These are phyloP conservation scores for Gastrolobium villosum DNA, from an alignment of 306 rosid genomes.

Conservation along the genomic window DNA sequence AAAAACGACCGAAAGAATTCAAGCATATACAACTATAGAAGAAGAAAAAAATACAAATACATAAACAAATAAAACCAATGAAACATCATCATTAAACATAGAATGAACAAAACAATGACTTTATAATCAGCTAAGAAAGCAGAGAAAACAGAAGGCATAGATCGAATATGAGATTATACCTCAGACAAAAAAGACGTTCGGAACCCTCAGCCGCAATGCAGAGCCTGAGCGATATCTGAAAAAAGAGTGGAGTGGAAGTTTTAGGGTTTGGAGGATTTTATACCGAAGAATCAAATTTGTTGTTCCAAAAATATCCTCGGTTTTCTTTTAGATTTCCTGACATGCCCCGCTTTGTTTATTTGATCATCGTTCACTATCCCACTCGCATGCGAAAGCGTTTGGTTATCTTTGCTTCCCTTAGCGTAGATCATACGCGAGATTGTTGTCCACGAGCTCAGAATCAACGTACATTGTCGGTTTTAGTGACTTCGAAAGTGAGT, in stretches of 20 bases:
- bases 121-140: neutral
- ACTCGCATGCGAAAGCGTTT: neutral
- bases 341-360: neutral
- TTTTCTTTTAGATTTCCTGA: neutral
- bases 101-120: neutral
- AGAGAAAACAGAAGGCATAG: neutral
- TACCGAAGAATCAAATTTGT: neutral
- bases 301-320: slow-evolving; percentile 17
- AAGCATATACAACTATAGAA: neutral
- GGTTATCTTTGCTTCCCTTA: too few relatives aligned
- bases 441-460: neutral
- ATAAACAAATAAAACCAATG: neutral
- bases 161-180: slow-evolving; percentile 19
- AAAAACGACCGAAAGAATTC: neutral
- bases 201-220: slow-evolving; percentile 38
- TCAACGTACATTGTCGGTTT: neutral
- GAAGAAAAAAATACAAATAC: neutral
- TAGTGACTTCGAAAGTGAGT: neutral
- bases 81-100: neutral
- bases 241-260: neutral
- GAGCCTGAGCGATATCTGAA: neutral
- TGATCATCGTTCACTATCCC: neutral
- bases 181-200: neutral
- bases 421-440: neutral
- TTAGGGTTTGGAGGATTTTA: slow-evolving; percentile 41